Evolutionary conservation across 1,284 basidiomycete species (phyloP).

Genomic region (Ustilago xerochloae): DNA sequence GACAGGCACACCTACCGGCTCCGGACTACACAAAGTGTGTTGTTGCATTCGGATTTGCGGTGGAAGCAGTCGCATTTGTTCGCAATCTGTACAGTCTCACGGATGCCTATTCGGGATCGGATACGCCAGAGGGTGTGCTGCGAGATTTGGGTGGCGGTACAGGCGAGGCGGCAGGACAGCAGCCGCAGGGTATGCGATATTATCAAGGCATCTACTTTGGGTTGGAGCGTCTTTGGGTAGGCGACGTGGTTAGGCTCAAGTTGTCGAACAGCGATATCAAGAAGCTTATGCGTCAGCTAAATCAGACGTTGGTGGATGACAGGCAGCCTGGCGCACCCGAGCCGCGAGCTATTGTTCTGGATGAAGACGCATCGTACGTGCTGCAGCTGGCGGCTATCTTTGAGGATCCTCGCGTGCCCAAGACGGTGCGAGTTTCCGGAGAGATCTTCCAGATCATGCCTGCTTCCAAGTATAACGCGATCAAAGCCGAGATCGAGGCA

Average conservation of each 20-base stretch:
- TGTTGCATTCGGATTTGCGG: conserved; percentile 25
- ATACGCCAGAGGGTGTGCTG: conserved; percentile 18
- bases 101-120: conserved; percentile 40
- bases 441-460: conserved; percentile 43
- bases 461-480: conserved; percentile 24
- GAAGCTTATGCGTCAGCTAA: conserved; percentile 42
- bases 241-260: conserved; percentile 55
- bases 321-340: conserved; percentile 23
- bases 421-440: conserved; percentile 28
- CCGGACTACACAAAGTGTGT: conserved; percentile 22
- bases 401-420: conserved; percentile 28
- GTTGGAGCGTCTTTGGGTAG: conserved; percentile 57
- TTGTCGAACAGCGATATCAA: conserved; percentile 38
- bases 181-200: conserved; percentile 25
- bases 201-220: conserved; percentile 57
- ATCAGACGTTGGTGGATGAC: conserved; percentile 26
- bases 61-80: conserved; percentile 19
- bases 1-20: conserved; percentile 5
- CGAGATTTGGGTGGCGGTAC: conserved; percentile 25
- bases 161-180: neutral
- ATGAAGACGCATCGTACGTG: conserved; percentile 40
- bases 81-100: conserved; percentile 35
- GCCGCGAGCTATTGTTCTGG: conserved; percentile 25
- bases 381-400: conserved; percentile 40
- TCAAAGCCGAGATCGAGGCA: conserved; percentile 17